phyloP scores from a whole-genome alignment of 1,139 yeast genomes.

The Geotrichum klebahnii region DNA sequence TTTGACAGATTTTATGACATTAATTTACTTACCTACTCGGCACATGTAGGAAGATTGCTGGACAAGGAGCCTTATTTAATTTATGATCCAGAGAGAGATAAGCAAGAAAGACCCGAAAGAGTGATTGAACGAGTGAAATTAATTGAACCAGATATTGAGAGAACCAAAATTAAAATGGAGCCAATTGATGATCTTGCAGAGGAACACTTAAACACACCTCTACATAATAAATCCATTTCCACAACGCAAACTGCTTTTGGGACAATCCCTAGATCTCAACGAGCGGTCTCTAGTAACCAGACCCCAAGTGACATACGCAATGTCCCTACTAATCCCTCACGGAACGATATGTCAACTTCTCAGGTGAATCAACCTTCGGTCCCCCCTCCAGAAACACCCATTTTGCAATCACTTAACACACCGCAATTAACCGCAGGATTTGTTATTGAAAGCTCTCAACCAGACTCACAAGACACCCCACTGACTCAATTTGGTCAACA shows the following conservation, averaged over 20 bases:
- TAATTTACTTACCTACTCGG: conserved; percentile 4
- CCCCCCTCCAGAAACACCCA: too few species aligned
- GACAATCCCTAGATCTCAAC: too few species aligned
- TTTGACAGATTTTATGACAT: conserved; percentile 12
- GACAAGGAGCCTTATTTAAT: conserved; percentile 6
- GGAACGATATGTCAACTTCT: neutral
- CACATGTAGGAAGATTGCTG: conserved; percentile 10
- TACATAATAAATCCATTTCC: too few species aligned
- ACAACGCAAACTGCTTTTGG: too few species aligned
- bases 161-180: conserved; percentile 4
- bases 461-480: neutral
- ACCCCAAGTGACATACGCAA: neutral
- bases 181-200: conserved; percentile 4
- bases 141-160: neutral
- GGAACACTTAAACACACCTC: neutral
- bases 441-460: neutral
- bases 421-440: too few species aligned
- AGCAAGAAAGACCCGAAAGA: conserved; percentile 8
- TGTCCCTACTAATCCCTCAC: neutral
- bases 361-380: neutral
- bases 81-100: conserved; percentile 11
- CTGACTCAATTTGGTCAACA: neutral
- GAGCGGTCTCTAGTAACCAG: too few species aligned
- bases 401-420: too few species aligned
- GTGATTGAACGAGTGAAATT: conserved; percentile 9